Conservation (phyloP, 2,329 filamentous ascomycete species). For the Colletotrichum sublineola region DNA sequence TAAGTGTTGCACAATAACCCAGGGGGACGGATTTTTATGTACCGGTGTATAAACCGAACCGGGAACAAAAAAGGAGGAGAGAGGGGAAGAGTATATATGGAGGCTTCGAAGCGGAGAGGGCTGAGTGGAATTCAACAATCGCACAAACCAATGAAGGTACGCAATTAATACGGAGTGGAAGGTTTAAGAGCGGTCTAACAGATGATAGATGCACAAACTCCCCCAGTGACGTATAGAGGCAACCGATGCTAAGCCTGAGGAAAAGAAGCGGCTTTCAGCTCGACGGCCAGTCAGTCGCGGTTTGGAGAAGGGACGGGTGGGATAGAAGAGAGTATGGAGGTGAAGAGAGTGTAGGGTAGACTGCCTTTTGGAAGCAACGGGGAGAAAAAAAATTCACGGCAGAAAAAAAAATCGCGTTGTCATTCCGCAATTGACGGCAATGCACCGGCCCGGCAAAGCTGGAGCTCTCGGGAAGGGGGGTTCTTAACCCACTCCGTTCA, state of each 20-base stretch:
- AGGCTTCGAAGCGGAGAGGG: slow-evolving; percentile 21
- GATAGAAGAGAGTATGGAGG: background rate
- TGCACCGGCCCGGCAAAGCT: slow-evolving; percentile 39
- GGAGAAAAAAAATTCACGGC: slow-evolving; percentile 30
- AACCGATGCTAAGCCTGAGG: slow-evolving; percentile 14
- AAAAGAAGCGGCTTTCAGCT: slow-evolving; percentile 15
- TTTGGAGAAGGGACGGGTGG: background rate
- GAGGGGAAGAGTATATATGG: slow-evolving; percentile 1
- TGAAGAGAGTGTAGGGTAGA: slow-evolving; percentile 21
- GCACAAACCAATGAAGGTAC: slow-evolving; percentile 36
- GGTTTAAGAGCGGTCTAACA: slow-evolving; percentile 23
- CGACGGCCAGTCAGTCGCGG: slow-evolving; percentile 25
- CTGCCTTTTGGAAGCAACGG: slow-evolving; percentile 12
- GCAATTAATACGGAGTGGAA: slow-evolving; percentile 28
- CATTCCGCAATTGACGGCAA: slow-evolving; percentile 41
- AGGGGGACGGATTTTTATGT: background rate
- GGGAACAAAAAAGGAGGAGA: background rate
- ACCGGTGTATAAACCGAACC: background rate
- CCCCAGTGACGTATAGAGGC: slow-evolving; percentile 9
- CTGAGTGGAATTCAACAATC: slow-evolving; percentile 33
- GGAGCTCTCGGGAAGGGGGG: slow-evolving; percentile 31
- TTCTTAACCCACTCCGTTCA: slow-evolving; percentile 33
- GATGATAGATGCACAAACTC: slow-evolving; percentile 21
- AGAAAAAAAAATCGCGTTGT: slow-evolving; percentile 37
- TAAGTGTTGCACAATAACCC: background rate